Evolutionary conservation across 805 yeast genomes (phyloP), one percentile per base, ranked within the genome.

Genomic region (Pichia cabralensis): DNA sequence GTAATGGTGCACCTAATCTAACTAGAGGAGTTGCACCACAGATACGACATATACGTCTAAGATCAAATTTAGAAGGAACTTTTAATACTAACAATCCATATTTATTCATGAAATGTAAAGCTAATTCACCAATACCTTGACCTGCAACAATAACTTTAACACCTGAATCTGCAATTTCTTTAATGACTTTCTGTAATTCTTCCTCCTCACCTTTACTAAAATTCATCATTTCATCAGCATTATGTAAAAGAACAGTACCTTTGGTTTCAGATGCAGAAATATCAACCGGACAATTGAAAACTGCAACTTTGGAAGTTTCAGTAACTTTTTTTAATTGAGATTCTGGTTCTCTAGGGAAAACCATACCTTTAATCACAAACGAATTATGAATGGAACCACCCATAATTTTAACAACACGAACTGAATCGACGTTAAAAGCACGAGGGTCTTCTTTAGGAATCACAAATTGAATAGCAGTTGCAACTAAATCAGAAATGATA

Each of bases 1-100:
- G 89, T 62, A 83, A 74, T 48, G 96, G 96, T 3, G 96, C 94
- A 44, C 95, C 95, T 39, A 88, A 68, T 58, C 95, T 71, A 34
- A 96, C 89, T 54, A 89, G 69, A 38, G 97, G 96, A 19, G 96
- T 81, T 28, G 96, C 96, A 31, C 97, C 97, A 60, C 96, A 88
- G 13, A 92, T 97, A 57, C 95, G 80, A 52, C 94, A 81, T 41
- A 92, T 67, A 58, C 98, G 77, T 67, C 96, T 80, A 42, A 92
- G 62, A 51, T 92, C 98, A 52, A 92, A 92, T 56, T 92, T 92
- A 45, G 94, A 80, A 42, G 94, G 89, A 28, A 92, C 94, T 53
- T 80, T 80, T 61, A 92, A 69, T 12, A 88, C 89, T 42, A 92
- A 64, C 30, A 92, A 79, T 22, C 76, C 80, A 55, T 82, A 76